Evolutionary conservation across 108 stramenopile species (phyloP), one percentile per base, ranked within the genome.

Genomic region (Pinguiococcus pyrenoidosus): DNA sequence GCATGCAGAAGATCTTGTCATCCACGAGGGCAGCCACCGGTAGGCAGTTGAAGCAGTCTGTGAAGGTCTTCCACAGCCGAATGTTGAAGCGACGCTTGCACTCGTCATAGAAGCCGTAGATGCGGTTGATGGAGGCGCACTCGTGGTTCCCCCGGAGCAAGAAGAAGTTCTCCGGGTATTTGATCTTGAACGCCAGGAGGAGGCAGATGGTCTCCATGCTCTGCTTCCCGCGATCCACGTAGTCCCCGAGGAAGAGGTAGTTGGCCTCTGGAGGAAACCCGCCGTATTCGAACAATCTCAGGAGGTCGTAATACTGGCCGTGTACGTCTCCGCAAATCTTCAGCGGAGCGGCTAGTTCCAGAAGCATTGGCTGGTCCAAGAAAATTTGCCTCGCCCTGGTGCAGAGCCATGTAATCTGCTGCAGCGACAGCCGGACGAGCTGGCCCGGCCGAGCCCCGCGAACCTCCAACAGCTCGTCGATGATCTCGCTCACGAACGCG

Each of bases 1-100:
- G 97, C 76, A 90, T 94, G 80, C 97, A 99, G 53, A 99, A 88
- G 49, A 99, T 96, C 83, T 99, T 99, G 63, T 96, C 97, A 60
- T 99, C 97, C 46, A 99, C 86, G 46, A 96, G 89, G 16, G 93
- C 97, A 13, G 93, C 89, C 51, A 95, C 91, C 21, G 97, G 97
- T 23, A 99, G 87, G 60, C 97, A 99, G 64, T 98, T 98, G 79
- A 99, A 99, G 70, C 92, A 94, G 62, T 96, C 97, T 14, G 97
- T 96, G 71, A 99, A 96, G 8, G 92, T 95, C 76, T 94, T 96
- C 94, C 97, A 99, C 0, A 99, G 78, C 73, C 96, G 96, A 69
- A 96, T 89, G 40, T 91, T 89, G 63, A 95, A 95, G 32, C 96
- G 79, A 46, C 96, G 84, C 32, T 92, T 87, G 59, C 96, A 98